Conservation (phyloP, 1,284 basidiomycete genomes). For the Trichosporon ovoides region DNA sequence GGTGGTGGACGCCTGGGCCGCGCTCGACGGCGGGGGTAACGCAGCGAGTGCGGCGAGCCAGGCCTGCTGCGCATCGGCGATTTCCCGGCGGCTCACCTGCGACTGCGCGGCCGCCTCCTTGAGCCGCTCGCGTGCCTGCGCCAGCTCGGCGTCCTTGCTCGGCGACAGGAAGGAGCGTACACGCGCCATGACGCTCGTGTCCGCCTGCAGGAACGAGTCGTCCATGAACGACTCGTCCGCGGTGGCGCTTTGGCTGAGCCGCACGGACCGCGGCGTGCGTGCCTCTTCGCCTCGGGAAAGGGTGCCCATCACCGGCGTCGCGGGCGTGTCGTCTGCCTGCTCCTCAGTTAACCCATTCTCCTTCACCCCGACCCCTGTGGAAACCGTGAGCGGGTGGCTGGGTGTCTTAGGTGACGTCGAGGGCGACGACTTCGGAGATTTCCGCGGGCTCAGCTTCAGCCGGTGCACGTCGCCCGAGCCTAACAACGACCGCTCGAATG, state of each 20-base stretch:
- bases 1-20: no score
- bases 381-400: no score
- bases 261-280: neutral
- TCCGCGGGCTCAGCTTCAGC: neutral
- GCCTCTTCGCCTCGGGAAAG: no score
- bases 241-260: neutral
- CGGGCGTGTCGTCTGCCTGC: neutral
- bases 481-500: slow-evolving; percentile 7
- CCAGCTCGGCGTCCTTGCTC: slow-evolving; percentile 3
- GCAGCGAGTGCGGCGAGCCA: slow-evolving; percentile 14
- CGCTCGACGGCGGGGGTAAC: no score
- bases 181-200: slow-evolving; percentile 1
- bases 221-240: neutral
- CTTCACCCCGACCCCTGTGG: no score
- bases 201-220: neutral
- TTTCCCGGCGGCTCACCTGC: slow-evolving; percentile 2
- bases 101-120: slow-evolving; percentile 9
- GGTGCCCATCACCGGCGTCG: no score
- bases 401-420: neutral
- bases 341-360: no score
- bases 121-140: slow-evolving; percentile 11
- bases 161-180: neutral
- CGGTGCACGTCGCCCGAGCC: neutral
- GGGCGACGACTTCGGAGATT: neutral
- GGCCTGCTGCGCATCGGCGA: slow-evolving; percentile 9